Conservation (phyloP, 768 basidiomycete species). For the Leucogyrophana mollusca region DNA sequence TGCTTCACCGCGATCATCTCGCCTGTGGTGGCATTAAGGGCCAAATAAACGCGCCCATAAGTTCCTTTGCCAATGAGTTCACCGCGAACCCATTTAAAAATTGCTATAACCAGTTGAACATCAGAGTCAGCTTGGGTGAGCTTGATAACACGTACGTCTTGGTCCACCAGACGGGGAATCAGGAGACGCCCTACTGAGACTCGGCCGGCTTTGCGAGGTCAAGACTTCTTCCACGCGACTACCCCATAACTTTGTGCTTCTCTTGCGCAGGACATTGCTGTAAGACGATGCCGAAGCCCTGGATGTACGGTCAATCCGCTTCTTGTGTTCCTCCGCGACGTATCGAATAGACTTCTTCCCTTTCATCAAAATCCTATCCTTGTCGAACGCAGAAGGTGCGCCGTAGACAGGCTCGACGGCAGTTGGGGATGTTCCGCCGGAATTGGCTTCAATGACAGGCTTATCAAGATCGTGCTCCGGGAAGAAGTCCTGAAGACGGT, state of each 20-base stretch:
- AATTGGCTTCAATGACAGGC: conserved; percentile 86
- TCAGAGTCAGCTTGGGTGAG: conserved; percentile 1
- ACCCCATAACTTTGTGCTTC: conserved; percentile 96
- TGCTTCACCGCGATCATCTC: conserved; percentile 99
- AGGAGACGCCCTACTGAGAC: conserved; percentile 40
- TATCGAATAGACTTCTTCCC: conserved; percentile 91
- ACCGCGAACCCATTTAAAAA: conserved; percentile 98
- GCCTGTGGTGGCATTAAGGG: conserved; percentile 92
- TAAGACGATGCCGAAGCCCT: conserved; percentile 52
- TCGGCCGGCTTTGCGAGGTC: conserved; percentile 59
- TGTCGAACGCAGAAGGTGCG: conserved; percentile 27
- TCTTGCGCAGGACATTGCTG: conserved; percentile 61
- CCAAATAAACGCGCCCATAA: conserved; percentile 95
- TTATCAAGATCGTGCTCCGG: conserved; percentile 95
- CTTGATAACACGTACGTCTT: conserved; percentile 54
- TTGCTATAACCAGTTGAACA: conserved; percentile 47
- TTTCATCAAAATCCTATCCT: conserved; percentile 42
- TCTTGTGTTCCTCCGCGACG: conserved; percentile 87
- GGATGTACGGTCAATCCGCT: conserved; percentile 67
- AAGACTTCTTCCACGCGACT: conserved; percentile 88
- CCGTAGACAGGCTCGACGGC: conserved; percentile 49
- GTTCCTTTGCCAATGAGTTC: conserved; percentile 97
- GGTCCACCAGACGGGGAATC: conserved; percentile 65
- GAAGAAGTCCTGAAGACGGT: conserved; percentile 92
- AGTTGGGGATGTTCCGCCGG: conserved; percentile 78